A percentile compares a stretch with the other conserved stretches of the same genome.
These are phyloP conservation scores for Phialocephala sp. DNA, from an alignment of 2,329 filamentous ascomycete species.

Conservation along the genomic window DNA sequence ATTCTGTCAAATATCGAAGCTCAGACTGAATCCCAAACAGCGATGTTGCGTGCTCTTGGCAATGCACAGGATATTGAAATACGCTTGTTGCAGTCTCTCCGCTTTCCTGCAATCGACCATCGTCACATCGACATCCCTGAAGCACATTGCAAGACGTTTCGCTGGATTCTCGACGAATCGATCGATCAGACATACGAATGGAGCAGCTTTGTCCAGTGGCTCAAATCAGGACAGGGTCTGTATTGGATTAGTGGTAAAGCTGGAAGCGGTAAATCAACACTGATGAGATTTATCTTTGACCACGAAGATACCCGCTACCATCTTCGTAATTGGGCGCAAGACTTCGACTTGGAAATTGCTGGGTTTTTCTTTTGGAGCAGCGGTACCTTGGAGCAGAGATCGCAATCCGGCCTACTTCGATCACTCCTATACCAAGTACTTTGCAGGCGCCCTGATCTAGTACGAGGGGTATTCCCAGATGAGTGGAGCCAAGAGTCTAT, in stretches of 20 bases:
- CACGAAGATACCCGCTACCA: background rate
- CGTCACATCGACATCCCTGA: conserved; percentile 17
- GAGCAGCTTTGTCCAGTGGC: conserved; percentile 26
- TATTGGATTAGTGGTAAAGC: conserved; percentile 35
- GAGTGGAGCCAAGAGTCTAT: background rate
- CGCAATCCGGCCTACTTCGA: conserved; percentile 21
- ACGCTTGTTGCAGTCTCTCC: background rate
- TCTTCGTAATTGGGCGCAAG: conserved; percentile 39
- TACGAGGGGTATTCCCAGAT: background rate
- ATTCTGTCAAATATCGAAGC: background rate
- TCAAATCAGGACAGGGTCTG: conserved; percentile 13
- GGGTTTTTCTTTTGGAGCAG: conserved; percentile 55
- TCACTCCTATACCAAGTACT: conserved; percentile 15
- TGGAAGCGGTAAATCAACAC: conserved; percentile 28
- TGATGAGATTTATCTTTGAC: conserved; percentile 30
- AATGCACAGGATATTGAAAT: background rate
- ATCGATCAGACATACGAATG: background rate
- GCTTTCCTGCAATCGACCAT: conserved; percentile 9
- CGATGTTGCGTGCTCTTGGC: background rate
- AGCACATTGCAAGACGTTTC: conserved; percentile 19
- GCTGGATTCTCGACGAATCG: conserved; percentile 21
- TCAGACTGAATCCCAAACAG: background rate
- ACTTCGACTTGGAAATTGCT: conserved; percentile 36
- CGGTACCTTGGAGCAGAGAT: conserved; percentile 39
- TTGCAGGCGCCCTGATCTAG: background rate